Evolutionary conservation across 139 green algal species (phyloP).

Genomic region (Trebouxia sp.): DNA sequence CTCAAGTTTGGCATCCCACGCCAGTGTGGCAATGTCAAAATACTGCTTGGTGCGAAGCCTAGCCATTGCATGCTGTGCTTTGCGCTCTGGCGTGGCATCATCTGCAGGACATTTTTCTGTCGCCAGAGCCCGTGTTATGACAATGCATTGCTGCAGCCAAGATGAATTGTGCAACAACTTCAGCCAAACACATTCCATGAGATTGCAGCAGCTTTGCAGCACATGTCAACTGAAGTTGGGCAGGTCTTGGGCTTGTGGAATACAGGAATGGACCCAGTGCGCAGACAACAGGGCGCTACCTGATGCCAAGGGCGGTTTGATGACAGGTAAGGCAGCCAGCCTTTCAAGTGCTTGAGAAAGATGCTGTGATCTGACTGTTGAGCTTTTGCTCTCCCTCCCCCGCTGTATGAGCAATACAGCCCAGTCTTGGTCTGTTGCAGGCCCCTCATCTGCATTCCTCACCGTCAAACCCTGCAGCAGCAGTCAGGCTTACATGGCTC

Average conservation of each 20-base stretch:
- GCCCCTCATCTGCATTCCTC: slow-evolving; percentile 17
- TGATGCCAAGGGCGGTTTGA: slow-evolving; percentile 27
- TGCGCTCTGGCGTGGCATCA: not conserved
- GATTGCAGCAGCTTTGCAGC: too few relatives aligned
- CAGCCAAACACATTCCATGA: too few relatives aligned
- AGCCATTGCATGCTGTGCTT: slow-evolving; percentile 11
- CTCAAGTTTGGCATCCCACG: slow-evolving; percentile 44
- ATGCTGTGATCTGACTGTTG: slow-evolving; percentile 51
- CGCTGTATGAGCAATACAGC: slow-evolving; percentile 54
- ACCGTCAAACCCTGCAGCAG: slow-evolving; percentile 5
- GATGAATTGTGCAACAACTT: too few relatives aligned
- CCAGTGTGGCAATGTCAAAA: slow-evolving; percentile 43
- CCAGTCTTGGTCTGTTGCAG: slow-evolving; percentile 44
- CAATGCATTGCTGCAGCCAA: too few relatives aligned
- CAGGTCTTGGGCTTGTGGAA: too few relatives aligned
- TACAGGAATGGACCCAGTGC: too few relatives aligned
- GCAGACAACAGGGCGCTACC: not conserved
- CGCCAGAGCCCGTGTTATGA: too few relatives aligned
- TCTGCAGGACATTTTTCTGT: too few relatives aligned
- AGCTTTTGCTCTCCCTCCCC: slow-evolving; percentile 55
- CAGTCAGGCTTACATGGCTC: too few relatives aligned
- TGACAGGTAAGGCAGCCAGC: slow-evolving; percentile 43
- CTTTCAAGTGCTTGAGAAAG: slow-evolving; percentile 51
- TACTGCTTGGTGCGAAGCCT: slow-evolving; percentile 41
- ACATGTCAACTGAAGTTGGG: not conserved